Evolutionary conservation across 164 flowering plant species (phyloP).

Genomic region (Stephania yunnanensis): DNA sequence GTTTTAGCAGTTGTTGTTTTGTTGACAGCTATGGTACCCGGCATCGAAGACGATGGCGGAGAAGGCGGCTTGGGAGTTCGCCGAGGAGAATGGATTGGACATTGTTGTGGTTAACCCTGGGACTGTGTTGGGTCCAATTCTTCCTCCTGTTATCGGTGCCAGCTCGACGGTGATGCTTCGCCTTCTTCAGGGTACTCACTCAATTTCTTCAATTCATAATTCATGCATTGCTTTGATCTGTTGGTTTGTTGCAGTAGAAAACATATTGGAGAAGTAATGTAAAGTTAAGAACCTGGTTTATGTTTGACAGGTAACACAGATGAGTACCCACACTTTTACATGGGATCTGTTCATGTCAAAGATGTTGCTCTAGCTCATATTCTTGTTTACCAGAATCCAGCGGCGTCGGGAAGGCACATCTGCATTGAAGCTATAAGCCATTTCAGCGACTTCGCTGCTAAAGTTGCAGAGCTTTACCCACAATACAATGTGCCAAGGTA

Average conservation of each 20-base stretch:
- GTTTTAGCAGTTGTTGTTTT: background rate
- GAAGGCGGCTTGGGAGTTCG: constrained; percentile 84
- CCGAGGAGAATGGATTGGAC: constrained; percentile 63
- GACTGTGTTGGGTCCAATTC: constrained; percentile 79
- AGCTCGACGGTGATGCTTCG: constrained; percentile 76
- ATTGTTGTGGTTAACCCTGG: constrained; percentile 77
- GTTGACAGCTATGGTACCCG: constrained; percentile 75
- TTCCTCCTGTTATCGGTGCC: constrained; percentile 66
- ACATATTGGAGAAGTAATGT: background rate
- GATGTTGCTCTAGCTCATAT: constrained; percentile 90
- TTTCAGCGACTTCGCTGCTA: constrained; percentile 80
- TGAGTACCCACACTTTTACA: constrained; percentile 46
- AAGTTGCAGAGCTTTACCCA: constrained; percentile 81
- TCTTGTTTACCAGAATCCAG: constrained; percentile 63
- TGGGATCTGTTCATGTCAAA: constrained; percentile 86
- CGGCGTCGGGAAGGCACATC: constrained; percentile 79
- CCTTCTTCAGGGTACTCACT: constrained; percentile 63
- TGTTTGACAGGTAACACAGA: constrained; percentile 58
- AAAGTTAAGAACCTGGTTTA: background rate
- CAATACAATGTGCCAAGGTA: constrained; percentile 70
- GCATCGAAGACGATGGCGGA: constrained; percentile 82
- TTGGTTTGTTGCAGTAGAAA: too few species aligned
- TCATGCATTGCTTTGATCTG: background rate
- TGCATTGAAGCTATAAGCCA: constrained; percentile 81
- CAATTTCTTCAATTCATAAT: background rate